Evolutionary conservation across 768 basidiomycete genomes (phyloP).

Genomic region (Scleroderma citrinum): DNA sequence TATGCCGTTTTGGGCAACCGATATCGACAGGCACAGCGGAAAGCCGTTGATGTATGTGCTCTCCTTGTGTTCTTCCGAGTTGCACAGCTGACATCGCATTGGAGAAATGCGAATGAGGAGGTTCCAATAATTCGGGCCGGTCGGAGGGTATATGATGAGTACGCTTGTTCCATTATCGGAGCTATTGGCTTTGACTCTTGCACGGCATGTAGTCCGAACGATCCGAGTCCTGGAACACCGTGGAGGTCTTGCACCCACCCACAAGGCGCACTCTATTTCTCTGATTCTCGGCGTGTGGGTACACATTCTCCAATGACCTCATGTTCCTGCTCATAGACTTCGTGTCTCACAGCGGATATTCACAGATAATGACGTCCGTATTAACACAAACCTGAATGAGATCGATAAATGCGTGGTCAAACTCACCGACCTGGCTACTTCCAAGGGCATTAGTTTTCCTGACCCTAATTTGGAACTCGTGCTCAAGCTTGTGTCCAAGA

Average conservation of each 20-base stretch:
- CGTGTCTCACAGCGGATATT: not conserved
- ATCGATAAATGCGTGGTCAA: not conserved
- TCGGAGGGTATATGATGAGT: not conserved
- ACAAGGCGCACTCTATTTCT: not conserved
- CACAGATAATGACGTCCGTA: not conserved
- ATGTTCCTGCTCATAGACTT: not conserved
- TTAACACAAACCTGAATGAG: not conserved
- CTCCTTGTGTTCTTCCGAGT: not conserved
- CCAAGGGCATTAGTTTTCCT: not conserved
- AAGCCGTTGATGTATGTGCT: not conserved
- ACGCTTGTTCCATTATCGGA: not conserved
- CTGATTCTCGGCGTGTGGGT: not conserved
- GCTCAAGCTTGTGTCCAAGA: not conserved
- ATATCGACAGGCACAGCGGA: not conserved
- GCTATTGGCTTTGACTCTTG: not conserved
- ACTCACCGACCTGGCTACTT: not conserved
- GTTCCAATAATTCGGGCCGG: not conserved
- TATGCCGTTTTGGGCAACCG: not conserved
- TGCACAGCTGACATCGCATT: not conserved
- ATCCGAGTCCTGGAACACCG: not conserved
- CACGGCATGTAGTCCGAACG: not conserved
- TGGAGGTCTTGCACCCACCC: not conserved
- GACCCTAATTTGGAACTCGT: not conserved
- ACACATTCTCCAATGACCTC: not conserved
- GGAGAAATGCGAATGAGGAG: not conserved